Percentiles rank a stretch among this genome's conserved stretches.
Evolutionary conservation across 2,329 filamentous ascomycete species (phyloP).

Genomic region (Colletotrichum gigasporum): DNA sequence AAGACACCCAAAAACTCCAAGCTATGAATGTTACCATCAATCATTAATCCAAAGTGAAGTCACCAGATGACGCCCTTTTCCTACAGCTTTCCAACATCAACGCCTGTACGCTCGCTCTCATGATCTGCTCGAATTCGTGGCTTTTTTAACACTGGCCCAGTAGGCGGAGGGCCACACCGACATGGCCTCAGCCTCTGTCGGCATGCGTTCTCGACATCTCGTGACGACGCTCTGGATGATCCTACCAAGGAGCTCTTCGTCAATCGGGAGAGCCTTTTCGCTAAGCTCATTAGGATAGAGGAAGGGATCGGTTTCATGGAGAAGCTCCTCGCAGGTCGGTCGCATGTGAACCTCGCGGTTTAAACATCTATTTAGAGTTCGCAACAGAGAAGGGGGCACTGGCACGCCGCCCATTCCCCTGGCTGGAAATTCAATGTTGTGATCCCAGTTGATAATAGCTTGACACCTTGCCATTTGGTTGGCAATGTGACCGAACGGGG

Average conservation of each 20-base stretch:
- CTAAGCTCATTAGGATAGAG: constrained; percentile 68
- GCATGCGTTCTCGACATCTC: constrained; percentile 66
- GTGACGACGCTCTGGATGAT: constrained; percentile 71
- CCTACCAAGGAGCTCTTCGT: constrained; percentile 68
- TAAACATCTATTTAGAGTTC: constrained; percentile 71
- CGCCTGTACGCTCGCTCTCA: constrained; percentile 3
- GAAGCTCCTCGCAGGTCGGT: constrained; percentile 70
- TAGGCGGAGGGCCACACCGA: constrained; percentile 69
- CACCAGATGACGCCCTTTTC: constrained; percentile 19
- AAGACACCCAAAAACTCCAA: constrained; percentile 28
- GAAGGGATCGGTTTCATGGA: constrained; percentile 69
- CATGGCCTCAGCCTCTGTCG: constrained; percentile 65
- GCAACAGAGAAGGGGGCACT: constrained; percentile 67
- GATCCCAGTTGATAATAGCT: constrained; percentile 83
- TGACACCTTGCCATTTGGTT: constrained; percentile 89
- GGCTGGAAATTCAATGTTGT: constrained; percentile 77
- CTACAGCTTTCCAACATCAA: constrained; percentile 27
- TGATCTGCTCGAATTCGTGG: constrained; percentile 44
- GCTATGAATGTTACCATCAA: constrained; percentile 28
- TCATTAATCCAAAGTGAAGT: constrained; percentile 28
- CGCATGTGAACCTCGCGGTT: constrained; percentile 69
- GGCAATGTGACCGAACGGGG: constrained; percentile 90
- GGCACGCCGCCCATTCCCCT: constrained; percentile 72
- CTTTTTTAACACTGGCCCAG: constrained; percentile 67
- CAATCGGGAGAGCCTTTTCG: constrained; percentile 66